Evolutionary conservation across 2,329 filamentous ascomycete genomes (phyloP).

Genomic region (Colletotrichum limetticola): DNA sequence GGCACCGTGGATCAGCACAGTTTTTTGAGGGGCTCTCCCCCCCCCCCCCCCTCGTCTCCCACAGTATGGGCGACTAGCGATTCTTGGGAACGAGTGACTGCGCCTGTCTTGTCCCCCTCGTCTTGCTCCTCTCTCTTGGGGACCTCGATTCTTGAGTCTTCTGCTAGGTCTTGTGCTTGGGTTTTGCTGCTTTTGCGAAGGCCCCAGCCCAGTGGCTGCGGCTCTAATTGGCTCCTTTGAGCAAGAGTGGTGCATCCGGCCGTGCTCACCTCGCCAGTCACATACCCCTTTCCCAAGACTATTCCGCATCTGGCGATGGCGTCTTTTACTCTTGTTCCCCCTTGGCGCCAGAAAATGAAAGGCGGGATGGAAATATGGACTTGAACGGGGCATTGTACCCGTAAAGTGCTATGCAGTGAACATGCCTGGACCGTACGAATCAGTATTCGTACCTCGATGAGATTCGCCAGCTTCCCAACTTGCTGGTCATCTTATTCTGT

Average conservation of each 20-base stretch:
- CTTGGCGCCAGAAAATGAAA: constrained; percentile 16
- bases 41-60: neutral
- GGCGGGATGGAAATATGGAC: constrained; percentile 17
- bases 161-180: neutral
- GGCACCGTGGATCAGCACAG: constrained; percentile 31
- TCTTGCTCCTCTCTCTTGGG: neutral
- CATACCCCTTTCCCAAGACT: constrained; percentile 1
- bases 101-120: neutral
- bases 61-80: neutral
- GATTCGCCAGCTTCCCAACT: too few relatives aligned
- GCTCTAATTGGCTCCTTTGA: constrained; percentile 10
- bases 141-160: neutral
- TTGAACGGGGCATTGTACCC: neutral
- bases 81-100: neutral
- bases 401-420: constrained; percentile 10
- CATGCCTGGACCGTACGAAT: too few relatives aligned
- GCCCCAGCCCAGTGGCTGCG: constrained; percentile 11
- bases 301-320: constrained; percentile 8
- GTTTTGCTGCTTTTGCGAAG: neutral
- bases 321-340: constrained; percentile 5
- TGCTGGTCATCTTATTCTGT: too few relatives aligned
- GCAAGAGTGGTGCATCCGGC: constrained; percentile 12
- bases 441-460: neutral
- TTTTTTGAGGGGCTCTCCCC: constrained; percentile 17
- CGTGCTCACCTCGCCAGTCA: constrained; percentile 10